Evolutionary conservation across 352 stramenopile species (phyloP).

Genomic region (Globisporangium barbulae): DNA sequence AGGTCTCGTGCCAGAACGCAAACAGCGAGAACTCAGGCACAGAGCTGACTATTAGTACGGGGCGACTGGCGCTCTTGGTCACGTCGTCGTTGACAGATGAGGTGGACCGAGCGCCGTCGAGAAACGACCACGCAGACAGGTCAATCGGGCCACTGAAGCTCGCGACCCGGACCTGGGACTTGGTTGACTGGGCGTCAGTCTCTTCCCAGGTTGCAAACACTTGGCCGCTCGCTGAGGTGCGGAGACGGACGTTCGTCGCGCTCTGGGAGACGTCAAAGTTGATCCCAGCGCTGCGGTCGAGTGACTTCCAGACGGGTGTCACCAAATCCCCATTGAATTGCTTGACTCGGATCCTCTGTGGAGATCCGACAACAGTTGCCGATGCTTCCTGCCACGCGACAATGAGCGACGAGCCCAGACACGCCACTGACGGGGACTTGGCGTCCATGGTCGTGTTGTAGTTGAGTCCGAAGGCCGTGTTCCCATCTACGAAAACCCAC

Average conservation of each 20-base stretch:
- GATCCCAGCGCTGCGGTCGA: conserved; percentile 33
- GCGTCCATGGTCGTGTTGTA: conserved; percentile 26
- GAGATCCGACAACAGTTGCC: conserved; percentile 5
- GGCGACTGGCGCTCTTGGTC: conserved; percentile 23
- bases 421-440: conserved; percentile 34
- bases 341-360: conserved; percentile 28
- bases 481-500: conserved; percentile 60
- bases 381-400: conserved; percentile 51
- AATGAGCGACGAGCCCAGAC: conserved; percentile 31
- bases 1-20: conserved; percentile 43
- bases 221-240: not conserved
- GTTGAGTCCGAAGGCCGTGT: conserved; percentile 40
- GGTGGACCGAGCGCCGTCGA: conserved; percentile 31
- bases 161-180: conserved; percentile 44
- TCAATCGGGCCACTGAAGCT: conserved; percentile 16
- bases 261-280: conserved; percentile 42
- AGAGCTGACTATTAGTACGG: conserved; percentile 21
- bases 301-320: conserved; percentile 30
- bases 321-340: conserved; percentile 39
- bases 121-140: conserved; percentile 28
- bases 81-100: conserved; percentile 46
- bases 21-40: conserved; percentile 19
- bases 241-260: conserved; percentile 43
- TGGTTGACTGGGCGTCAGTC: conserved; percentile 17
- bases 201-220: conserved; percentile 62